Evolutionary conservation across 164 flowering plant species (phyloP).

Genomic region (Chimonanthus praecox): DNA sequence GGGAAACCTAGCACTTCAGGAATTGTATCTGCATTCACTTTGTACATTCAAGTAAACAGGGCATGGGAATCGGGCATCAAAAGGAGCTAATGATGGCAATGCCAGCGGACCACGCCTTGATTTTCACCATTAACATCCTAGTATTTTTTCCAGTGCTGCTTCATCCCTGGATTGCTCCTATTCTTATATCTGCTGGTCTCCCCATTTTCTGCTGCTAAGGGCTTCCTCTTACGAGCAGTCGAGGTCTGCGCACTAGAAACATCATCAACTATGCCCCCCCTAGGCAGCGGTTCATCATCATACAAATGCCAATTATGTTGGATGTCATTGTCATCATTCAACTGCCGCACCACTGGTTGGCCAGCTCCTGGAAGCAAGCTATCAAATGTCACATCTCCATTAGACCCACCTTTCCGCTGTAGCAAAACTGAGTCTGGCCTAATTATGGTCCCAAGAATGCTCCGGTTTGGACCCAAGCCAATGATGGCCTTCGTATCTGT

Average conservation of each 20-base stretch:
- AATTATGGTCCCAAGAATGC: slow-evolving; percentile 89
- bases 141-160: slow-evolving; percentile 16
- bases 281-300: slow-evolving; percentile 63
- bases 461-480: slow-evolving; percentile 60
- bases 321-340: slow-evolving; percentile 40
- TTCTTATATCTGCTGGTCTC: slow-evolving; percentile 19
- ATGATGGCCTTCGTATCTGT: slow-evolving; percentile 61
- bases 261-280: slow-evolving; percentile 31
- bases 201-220: slow-evolving; percentile 25
- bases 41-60: neutral
- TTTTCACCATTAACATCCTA: neutral
- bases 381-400: slow-evolving; percentile 56
- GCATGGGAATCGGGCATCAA: neutral
- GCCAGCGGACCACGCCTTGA: neutral
- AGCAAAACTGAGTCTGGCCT: slow-evolving; percentile 74
- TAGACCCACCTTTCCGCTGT: slow-evolving; percentile 77
- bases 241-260: slow-evolving; percentile 7
- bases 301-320: slow-evolving; percentile 67
- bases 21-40: neutral
- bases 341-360: slow-evolving; percentile 30
- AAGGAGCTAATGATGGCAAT: neutral
- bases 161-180: slow-evolving; percentile 19
- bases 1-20: neutral
- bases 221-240: slow-evolving; percentile 46
- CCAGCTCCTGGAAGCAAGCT: slow-evolving; percentile 83